A percentile compares a stretch with the other conserved stretches of the same genome.
These are phyloP conservation scores for Dryas drummondii DNA, from an alignment of 306 rosid genomes.

Conservation along the genomic window DNA sequence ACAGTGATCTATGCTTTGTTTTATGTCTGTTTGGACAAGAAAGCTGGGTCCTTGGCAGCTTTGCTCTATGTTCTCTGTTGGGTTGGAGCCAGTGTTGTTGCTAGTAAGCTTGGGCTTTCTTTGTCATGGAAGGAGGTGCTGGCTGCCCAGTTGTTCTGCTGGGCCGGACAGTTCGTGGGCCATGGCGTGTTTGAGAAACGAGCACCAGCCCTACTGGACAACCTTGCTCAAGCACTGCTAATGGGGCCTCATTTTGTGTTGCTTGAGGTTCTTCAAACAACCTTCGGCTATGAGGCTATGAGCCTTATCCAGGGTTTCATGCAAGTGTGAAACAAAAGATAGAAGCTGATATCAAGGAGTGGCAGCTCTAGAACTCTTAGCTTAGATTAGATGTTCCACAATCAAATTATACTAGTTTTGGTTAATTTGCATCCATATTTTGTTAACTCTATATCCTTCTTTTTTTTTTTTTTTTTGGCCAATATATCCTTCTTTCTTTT, in stretches of 20 bases:
- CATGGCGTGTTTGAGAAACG: constrained; percentile 89
- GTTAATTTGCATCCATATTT: too few species aligned
- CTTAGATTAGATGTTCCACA: background rate
- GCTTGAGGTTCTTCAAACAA: constrained; percentile 59
- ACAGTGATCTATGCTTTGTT: constrained; percentile 43
- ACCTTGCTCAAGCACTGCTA: constrained; percentile 68
- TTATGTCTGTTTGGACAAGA: constrained; percentile 54
- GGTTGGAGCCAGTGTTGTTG: constrained; percentile 53
- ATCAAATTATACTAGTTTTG: background rate
- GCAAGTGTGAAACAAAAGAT: constrained; percentile 53
- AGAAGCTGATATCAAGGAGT: constrained; percentile 49
- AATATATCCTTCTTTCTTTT: too few species aligned
- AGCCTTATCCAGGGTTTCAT: constrained; percentile 77
- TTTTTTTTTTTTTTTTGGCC: too few species aligned
- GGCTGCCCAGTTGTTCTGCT: constrained; percentile 64
- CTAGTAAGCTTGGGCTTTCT: constrained; percentile 44
- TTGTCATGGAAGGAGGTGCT: constrained; percentile 65
- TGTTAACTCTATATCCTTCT: too few species aligned
- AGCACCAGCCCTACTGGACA: constrained; percentile 76
- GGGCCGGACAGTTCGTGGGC: constrained; percentile 75
- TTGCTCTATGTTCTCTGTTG: constrained; percentile 53
- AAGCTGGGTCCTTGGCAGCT: constrained; percentile 71
- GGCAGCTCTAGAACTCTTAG: constrained; percentile 54
- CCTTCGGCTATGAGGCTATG: constrained; percentile 73
- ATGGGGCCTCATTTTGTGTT: constrained; percentile 79